A percentile compares a stretch with the other conserved stretches of the same genome.
These are phyloP conservation scores for Drechmeria coniospora DNA, from an alignment of 2,329 filamentous ascomycete genomes.

Conservation along the genomic window DNA sequence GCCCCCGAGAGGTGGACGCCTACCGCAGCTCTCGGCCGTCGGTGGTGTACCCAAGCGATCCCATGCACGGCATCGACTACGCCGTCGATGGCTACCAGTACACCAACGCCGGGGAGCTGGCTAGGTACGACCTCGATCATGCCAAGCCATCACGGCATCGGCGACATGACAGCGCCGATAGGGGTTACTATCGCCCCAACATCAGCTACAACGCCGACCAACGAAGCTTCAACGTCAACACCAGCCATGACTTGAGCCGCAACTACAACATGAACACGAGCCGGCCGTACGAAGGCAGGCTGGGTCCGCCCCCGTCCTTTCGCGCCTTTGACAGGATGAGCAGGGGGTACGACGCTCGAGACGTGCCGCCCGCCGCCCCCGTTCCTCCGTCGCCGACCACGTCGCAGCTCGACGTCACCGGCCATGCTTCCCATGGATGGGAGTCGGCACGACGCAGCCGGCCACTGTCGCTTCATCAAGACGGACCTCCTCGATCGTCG, in stretches of 20 bases:
- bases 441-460: constrained; percentile 18
- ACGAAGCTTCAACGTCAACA: constrained; percentile 30
- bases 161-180: constrained; percentile 40
- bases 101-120: constrained; percentile 46
- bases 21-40: constrained; percentile 32
- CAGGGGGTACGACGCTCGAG: constrained; percentile 30
- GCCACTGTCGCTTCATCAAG: constrained; percentile 38
- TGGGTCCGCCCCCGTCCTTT: constrained; percentile 51
- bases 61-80: constrained; percentile 34
- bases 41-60: constrained; percentile 26
- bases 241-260: constrained; percentile 26
- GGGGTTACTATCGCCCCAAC: constrained; percentile 38
- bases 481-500: constrained; percentile 24
- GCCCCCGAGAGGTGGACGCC: constrained; percentile 24
- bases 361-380: constrained; percentile 27
- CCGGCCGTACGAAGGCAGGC: constrained; percentile 22
- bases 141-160: constrained; percentile 23
- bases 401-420: constrained; percentile 7
- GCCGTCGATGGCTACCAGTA: constrained; percentile 48
- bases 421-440: constrained; percentile 5
- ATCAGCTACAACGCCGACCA: constrained; percentile 34
- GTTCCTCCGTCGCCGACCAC: constrained; percentile 19
- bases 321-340: constrained; percentile 57
- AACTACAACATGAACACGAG: constrained; percentile 21
- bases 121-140: constrained; percentile 44